Base-by-base conservation (phyloP, 257 asterid species). In the Solanum pinnatisectum region DNA sequence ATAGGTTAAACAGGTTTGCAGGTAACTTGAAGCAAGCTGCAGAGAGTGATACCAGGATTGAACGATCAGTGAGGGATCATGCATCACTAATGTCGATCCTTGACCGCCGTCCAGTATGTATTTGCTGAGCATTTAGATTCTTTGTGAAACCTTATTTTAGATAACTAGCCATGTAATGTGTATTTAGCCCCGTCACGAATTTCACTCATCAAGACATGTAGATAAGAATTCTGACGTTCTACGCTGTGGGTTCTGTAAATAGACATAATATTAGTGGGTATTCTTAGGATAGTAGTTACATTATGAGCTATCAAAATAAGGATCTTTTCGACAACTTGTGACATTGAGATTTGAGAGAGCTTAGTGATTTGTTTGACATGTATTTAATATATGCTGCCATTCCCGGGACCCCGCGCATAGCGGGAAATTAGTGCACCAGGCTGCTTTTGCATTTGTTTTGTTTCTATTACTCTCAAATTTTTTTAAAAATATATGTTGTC, bases 31-130 rank as follows among this genome's bases (percentile, higher is more conserved):
- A 97, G 94, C 98, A 96, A 93, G 99, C 99, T 72, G 94, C 94
- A 83, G 99, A 97, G 87, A 96, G 99, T 76, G 99, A 97, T 94
- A 94, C 94, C 86, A 95, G 98, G 70, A 97, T 97, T 89, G 99
- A 97, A 91, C 96, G 98, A 91, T 97, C 99, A 87, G 94, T 96
- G 86, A 95, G 98, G 90, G 99, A 97, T 87, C 92, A 94, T 90
- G 91, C 96, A 44, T 93, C 95, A 65, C 98, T 97, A 86, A 87
- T 95, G 96, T 95, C 99, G 9, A 96, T 97, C 90, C 99, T 97
- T 79, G 98, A 95, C 87, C 91, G 90, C 85, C 98, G 89, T 88
- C 99, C 99, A 46, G 99, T 97, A 92, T 93, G 95, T 88, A 87
- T 90, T 90, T 85, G 63, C 83, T 78, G 70, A 87, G 88, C 85